These are phyloP conservation scores for Quercus ilex DNA, from an alignment of 306 rosid species.

Conservation along the genomic window DNA sequence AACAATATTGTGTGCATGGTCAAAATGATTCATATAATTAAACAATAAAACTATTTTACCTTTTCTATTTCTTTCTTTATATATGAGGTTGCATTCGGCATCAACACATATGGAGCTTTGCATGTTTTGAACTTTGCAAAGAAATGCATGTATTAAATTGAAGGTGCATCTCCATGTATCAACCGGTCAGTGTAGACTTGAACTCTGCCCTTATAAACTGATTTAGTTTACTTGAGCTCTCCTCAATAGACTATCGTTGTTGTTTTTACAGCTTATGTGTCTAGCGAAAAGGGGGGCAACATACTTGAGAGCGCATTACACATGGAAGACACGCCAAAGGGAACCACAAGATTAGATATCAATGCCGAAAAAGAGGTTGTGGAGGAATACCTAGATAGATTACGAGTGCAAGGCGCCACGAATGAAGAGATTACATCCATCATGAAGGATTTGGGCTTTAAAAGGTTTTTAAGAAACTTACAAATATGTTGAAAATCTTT, in stretches of 20 bases:
- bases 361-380: conserved; percentile 19
- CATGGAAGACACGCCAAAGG: conserved; percentile 11
- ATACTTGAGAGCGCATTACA: conserved; percentile 20
- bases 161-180: conserved; percentile 38
- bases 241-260: background rate
- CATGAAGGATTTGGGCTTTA: conserved; percentile 17
- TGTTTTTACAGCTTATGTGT: conserved; percentile 32
- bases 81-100: conserved; percentile 28
- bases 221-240: background rate
- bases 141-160: conserved; percentile 18
- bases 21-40: background rate
- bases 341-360: conserved; percentile 21
- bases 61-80: background rate
- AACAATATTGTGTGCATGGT: no score
- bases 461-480: conserved; percentile 18
- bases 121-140: conserved; percentile 27
- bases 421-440: conserved; percentile 4
- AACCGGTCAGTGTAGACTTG: no score
- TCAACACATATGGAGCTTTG: conserved; percentile 32
- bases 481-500: background rate
- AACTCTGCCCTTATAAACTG: no score
- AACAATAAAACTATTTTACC: no score
- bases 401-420: background rate
- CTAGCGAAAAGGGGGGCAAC: conserved; percentile 10
- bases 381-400: conserved; percentile 14